Base-by-base conservation (phyloP, 495 filamentous ascomycete genomes). In the Bombardia bombarda region DNA sequence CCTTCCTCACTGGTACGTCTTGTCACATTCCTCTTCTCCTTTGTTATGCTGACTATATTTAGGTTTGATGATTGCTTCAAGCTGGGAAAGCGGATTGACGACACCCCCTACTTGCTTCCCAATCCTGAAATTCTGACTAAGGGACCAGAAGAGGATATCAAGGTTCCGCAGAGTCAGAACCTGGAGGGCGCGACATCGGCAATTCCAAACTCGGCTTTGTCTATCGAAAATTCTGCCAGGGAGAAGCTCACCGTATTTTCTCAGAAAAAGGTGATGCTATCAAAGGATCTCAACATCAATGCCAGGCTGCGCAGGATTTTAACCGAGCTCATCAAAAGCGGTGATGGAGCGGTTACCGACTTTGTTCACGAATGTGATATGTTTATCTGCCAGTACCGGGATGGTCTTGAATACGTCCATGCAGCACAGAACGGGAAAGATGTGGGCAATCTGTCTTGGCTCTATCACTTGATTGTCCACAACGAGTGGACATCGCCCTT, bases 51-150 rank as follows among this genome's bases (percentile, higher is more conserved):
- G 47, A 69, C 42, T 9, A 36, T 31, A 7, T 14, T 25, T 39
- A 90, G 86, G 86, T 95, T 99, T 54, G 92, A 97, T 50, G 90
- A 95, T 56, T 99, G 92, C 59, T 74, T 99, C 25, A 88, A 84
- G 61, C 78, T 99, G 33, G 87, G 89, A 28, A 83, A 82, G 52
- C 77, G 84, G 36, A 95, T 99, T 44, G 79, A 86, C 51, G 92
- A 97, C 53, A 63, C 69, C 10, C 92, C 93, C 10, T 99, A 99
- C 58, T 70, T 73, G 17, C 78, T 97, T 10, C 92, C 93, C 12
- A 73, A 96, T 51, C 87, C 93, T 1, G 86, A 89, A 49, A 85
- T 92, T 16, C 56, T 86, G 13, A 74, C 68, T 19, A 68, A 67
- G 36, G 63, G 63, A 4, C 67, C 76, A 19, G 69, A 76, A 37